A percentile compares a stretch with the other conserved stretches of the same genome.
phyloP scores from a whole-genome alignment of 2,329 filamentous ascomycete species.

The Kalmusia sp. region DNA sequence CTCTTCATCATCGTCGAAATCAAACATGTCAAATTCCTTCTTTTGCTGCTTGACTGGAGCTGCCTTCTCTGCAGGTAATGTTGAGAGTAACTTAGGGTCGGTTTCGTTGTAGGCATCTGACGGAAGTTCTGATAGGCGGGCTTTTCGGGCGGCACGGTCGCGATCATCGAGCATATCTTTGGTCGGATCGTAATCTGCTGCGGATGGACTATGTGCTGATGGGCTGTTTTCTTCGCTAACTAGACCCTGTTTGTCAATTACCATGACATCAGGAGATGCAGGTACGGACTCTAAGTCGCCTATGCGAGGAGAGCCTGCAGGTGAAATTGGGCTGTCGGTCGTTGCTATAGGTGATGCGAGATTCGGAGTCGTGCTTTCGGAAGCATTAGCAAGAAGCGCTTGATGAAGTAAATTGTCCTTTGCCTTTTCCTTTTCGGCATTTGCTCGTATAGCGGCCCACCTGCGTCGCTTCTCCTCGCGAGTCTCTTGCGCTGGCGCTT shows the following conservation, averaged over 20 bases:
- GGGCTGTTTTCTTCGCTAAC: constrained; percentile 42
- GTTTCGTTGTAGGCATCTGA: constrained; percentile 67
- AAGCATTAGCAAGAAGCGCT: constrained; percentile 69
- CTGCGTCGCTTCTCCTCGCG: constrained; percentile 42
- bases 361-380: constrained; percentile 62
- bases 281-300: constrained; percentile 47
- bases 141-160: constrained; percentile 70
- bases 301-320: constrained; percentile 46
- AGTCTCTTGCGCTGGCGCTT: constrained; percentile 37
- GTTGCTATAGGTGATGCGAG: constrained; percentile 48
- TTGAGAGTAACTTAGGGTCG: constrained; percentile 59
- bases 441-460: constrained; percentile 41
- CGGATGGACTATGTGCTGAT: constrained; percentile 75
- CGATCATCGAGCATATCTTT: constrained; percentile 87
- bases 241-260: constrained; percentile 50
- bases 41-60: constrained; percentile 48
- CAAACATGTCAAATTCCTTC: constrained; percentile 70
- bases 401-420: constrained; percentile 72
- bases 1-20: constrained; percentile 71
- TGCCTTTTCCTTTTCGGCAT: constrained; percentile 57
- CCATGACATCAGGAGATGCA: constrained; percentile 49
- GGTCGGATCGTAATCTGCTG: constrained; percentile 90
- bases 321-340: constrained; percentile 42
- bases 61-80: constrained; percentile 52
- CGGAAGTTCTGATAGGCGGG: constrained; percentile 37